Evolutionary conservation across 805 yeast genomes (phyloP).

Genomic region (Candida taoyuanica): DNA sequence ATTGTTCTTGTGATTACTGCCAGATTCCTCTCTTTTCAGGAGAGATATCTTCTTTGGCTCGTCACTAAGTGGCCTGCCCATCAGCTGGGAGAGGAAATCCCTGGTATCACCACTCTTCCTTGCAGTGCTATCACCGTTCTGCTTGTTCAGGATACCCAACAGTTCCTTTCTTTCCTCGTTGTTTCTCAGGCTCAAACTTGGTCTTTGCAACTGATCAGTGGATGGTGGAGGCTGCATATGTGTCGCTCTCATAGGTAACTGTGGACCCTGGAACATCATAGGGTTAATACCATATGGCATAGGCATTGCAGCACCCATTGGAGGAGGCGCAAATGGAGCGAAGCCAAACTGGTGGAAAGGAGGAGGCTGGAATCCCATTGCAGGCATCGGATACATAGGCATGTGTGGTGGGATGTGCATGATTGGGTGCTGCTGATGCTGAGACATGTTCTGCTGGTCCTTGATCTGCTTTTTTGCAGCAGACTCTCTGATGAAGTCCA

Average conservation of each 20-base stretch:
- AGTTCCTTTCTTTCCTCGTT: slow-evolving; percentile 38
- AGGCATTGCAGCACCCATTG: slow-evolving; percentile 7
- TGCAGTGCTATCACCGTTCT: slow-evolving; percentile 10
- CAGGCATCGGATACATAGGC: slow-evolving; percentile 13
- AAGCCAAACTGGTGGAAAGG: slow-evolving; percentile 20
- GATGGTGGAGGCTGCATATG: slow-evolving; percentile 31
- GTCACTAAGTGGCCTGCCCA: slow-evolving; percentile 5
- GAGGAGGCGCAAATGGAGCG: slow-evolving; percentile 21
- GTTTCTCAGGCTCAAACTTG: slow-evolving; percentile 30
- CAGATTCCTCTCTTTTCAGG: slow-evolving; percentile 2
- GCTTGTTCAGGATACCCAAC: slow-evolving; percentile 38
- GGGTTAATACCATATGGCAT: slow-evolving; percentile 10
- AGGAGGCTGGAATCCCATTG: slow-evolving; percentile 20
- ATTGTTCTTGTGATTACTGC: slow-evolving; percentile 17
- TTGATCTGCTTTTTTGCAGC: slow-evolving; percentile 29
- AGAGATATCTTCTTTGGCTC: slow-evolving; percentile 6
- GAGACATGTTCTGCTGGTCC: slow-evolving; percentile 12
- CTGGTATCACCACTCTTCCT: slow-evolving; percentile 7
- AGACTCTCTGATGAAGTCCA: slow-evolving; percentile 54
- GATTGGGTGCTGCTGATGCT: slow-evolving; percentile 6
- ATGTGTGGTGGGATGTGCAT: slow-evolving; percentile 12
- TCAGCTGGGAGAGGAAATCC: slow-evolving; percentile 14
- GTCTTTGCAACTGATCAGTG: slow-evolving; percentile 35
- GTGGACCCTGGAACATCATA: slow-evolving; percentile 12
- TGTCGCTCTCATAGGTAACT: slow-evolving; percentile 11